Conservation (phyloP, 345 rosid species). For the Arabidopsis suecica region DNA sequence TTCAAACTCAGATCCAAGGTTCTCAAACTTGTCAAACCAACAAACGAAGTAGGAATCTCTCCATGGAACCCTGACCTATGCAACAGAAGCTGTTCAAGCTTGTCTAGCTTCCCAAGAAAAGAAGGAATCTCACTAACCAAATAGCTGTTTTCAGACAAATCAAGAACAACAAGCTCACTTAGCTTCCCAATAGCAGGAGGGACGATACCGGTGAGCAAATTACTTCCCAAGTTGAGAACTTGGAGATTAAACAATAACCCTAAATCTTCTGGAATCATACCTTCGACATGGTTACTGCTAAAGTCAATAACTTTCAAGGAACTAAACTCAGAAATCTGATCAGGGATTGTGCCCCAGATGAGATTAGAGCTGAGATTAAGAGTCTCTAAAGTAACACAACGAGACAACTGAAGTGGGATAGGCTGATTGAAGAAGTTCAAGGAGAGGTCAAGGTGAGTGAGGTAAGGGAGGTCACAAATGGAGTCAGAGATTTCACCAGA, state of each 20-base stretch:
- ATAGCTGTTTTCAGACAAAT: conserved; percentile 74
- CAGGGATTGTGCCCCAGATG: conserved; percentile 83
- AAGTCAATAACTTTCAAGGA: conserved; percentile 67
- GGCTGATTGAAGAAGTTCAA: conserved; percentile 80
- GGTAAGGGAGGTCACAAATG: conserved; percentile 63
- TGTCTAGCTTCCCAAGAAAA: conserved; percentile 71
- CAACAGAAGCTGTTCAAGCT: conserved; percentile 74
- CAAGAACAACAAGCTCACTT: conserved; percentile 76
- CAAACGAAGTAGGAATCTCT: conserved; percentile 70
- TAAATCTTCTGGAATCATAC: conserved; percentile 72
- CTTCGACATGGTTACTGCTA: conserved; percentile 76
- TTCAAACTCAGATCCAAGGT: conserved; percentile 74
- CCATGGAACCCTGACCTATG: conserved; percentile 85
- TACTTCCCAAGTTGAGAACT: conserved; percentile 73
- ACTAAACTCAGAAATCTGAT: conserved; percentile 68
- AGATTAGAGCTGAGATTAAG: conserved; percentile 75
- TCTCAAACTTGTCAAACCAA: conserved; percentile 60
- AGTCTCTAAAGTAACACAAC: conserved; percentile 67
- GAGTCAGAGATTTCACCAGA: conserved; percentile 86
- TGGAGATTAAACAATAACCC: conserved; percentile 65
- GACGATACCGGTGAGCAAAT: conserved; percentile 74
- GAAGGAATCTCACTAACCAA: conserved; percentile 71
- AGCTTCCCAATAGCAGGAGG: conserved; percentile 73
- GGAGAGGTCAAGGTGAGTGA: conserved; percentile 77
- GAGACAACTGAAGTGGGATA: conserved; percentile 77